Conservation (phyloP, 306 rosid genomes). For the Fragaria vesca region DNA sequence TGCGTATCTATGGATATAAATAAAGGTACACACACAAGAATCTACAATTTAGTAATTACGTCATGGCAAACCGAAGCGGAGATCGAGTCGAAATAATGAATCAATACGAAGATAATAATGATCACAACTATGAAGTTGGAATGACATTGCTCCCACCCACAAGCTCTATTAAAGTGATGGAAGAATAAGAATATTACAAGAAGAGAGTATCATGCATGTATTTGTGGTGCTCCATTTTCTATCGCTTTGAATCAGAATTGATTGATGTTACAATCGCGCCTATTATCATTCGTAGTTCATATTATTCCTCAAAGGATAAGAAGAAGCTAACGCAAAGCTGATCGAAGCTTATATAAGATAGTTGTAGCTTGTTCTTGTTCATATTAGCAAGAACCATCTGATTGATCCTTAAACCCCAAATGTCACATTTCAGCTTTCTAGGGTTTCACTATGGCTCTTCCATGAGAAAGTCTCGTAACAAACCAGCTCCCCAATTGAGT, state of each 20-base stretch:
- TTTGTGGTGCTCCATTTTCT: not conserved
- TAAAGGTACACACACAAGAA: not conserved
- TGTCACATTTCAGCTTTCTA: conserved; percentile 46
- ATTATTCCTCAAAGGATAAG: conserved; percentile 2
- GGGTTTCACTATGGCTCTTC: conserved; percentile 32
- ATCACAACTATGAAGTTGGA: not conserved
- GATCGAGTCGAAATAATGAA: not conserved
- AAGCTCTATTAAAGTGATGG: not conserved
- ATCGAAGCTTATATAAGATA: not conserved
- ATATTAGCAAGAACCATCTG: not conserved
- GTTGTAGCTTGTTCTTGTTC: not conserved
- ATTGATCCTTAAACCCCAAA: not conserved
- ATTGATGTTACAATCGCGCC: conserved; percentile 1
- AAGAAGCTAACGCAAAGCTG: not conserved
- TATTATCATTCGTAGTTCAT: not conserved
- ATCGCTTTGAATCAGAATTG: conserved; percentile 10
- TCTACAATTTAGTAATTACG: not conserved
- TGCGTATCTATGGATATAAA: not conserved
- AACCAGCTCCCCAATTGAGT: conserved; percentile 11
- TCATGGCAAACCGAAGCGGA: not conserved
- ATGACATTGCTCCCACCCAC: not conserved
- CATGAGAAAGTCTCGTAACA: conserved; percentile 2
- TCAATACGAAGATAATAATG: not conserved
- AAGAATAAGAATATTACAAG: conserved; percentile 4
- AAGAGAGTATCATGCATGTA: not conserved